Conservation (phyloP, 805 yeast genomes). For the Candida sakaeoensis region DNA sequence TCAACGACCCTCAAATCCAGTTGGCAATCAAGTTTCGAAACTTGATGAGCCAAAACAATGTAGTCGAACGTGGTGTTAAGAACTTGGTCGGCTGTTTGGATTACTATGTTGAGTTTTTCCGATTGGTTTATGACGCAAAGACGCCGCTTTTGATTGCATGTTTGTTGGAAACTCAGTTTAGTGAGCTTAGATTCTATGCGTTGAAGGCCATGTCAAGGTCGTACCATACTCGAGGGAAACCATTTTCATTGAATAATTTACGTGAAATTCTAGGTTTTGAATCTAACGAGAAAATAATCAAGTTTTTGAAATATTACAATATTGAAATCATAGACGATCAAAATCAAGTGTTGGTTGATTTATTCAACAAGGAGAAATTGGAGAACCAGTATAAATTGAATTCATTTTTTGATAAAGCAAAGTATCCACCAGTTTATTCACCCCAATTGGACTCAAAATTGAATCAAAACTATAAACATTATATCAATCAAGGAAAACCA, state of each 20-base stretch:
- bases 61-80: conserved; percentile 50
- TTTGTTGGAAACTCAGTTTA: conserved; percentile 73
- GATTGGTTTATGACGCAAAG: conserved; percentile 40
- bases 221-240: conserved; percentile 67
- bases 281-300: conserved; percentile 44
- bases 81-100: conserved; percentile 54
- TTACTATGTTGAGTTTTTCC: conserved; percentile 62
- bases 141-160: conserved; percentile 71
- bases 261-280: conserved; percentile 63
- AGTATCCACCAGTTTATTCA: conserved; percentile 32
- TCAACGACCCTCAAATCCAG: conserved; percentile 56
- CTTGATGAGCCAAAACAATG: conserved; percentile 59
- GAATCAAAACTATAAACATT: conserved; percentile 19
- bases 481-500: conserved; percentile 32
- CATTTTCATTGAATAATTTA: conserved; percentile 51
- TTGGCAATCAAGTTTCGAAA: conserved; percentile 69
- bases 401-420: conserved; percentile 37
- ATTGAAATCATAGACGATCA: conserved; percentile 38
- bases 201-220: conserved; percentile 62
- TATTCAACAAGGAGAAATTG: conserved; percentile 40
- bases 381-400: conserved; percentile 36
- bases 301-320: conserved; percentile 63
- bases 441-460: conserved; percentile 25
- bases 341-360: conserved; percentile 31
- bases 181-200: conserved; percentile 73